Evolutionary conservation across 2,329 filamentous ascomycete species (phyloP).

Genomic region (Fusarium caatingaense): DNA sequence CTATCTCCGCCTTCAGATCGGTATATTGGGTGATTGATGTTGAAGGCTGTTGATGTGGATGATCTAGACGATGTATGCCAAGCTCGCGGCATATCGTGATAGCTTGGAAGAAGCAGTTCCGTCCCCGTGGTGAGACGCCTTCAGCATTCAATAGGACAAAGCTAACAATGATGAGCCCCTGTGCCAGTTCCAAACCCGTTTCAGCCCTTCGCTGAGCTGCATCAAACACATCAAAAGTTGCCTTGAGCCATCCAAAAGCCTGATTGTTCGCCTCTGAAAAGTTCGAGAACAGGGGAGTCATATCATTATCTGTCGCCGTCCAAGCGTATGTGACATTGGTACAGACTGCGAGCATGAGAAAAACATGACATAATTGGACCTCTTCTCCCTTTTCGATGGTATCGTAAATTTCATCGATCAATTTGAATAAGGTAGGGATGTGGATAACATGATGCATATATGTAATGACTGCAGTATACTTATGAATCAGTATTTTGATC

Average conservation of each 20-base stretch:
- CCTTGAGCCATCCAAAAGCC: slow-evolving; percentile 50
- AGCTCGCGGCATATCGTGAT: slow-evolving; percentile 44
- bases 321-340: slow-evolving; percentile 49
- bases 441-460: slow-evolving; percentile 51
- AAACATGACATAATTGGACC: slow-evolving; percentile 42
- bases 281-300: slow-evolving; percentile 43
- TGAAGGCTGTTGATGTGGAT: slow-evolving; percentile 38
- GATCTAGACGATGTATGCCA: slow-evolving; percentile 55
- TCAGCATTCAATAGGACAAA: slow-evolving; percentile 54
- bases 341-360: slow-evolving; percentile 48
- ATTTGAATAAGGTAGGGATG: slow-evolving; percentile 42
- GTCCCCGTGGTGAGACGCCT: slow-evolving; percentile 35
- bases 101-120: slow-evolving; percentile 29
- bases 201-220: slow-evolving; percentile 47
- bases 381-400: slow-evolving; percentile 41
- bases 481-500: slow-evolving; percentile 46
- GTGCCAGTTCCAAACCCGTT: slow-evolving; percentile 51
- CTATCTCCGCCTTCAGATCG: slow-evolving; percentile 51
- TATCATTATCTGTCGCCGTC: slow-evolving; percentile 46
- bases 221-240: slow-evolving; percentile 52
- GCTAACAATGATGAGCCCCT: slow-evolving; percentile 53
- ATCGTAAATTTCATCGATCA: slow-evolving; percentile 50
- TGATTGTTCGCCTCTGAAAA: slow-evolving; percentile 46
- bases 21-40: slow-evolving; percentile 39
- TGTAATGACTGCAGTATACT: slow-evolving; percentile 48